phyloP scores from a whole-genome alignment of 2,329 filamentous ascomycete species.

The Coleophoma crateriformis region DNA sequence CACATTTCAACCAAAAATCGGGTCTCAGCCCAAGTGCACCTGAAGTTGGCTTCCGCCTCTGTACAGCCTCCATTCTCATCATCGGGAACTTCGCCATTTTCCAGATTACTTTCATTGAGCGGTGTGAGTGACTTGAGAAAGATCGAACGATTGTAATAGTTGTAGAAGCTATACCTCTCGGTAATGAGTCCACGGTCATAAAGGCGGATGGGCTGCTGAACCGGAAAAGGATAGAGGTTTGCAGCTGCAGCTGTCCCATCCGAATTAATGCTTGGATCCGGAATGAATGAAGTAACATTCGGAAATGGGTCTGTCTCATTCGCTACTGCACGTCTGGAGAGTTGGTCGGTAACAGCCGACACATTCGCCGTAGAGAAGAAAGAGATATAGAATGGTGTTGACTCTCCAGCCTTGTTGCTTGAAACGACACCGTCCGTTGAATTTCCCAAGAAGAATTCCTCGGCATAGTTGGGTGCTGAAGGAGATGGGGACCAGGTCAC shows the following conservation, averaged over 20 bases:
- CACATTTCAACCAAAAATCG: conserved; percentile 61
- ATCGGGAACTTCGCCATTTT: conserved; percentile 34
- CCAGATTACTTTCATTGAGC: conserved; percentile 36
- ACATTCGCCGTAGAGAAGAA: conserved; percentile 47
- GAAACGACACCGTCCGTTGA: conserved; percentile 71
- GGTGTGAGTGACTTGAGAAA: conserved; percentile 61
- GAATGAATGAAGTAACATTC: conserved; percentile 51
- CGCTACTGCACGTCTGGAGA: conserved; percentile 8
- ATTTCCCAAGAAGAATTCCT: conserved; percentile 78
- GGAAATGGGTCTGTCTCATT: conserved; percentile 15
- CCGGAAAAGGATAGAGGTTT: conserved; percentile 63
- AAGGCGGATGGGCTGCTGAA: conserved; percentile 74
- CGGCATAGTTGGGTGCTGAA: conserved; percentile 39
- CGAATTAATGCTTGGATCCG: conserved; percentile 52
- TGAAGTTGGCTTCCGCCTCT: conserved; percentile 45
- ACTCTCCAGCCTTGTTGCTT: conserved; percentile 70
- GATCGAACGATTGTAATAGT: conserved; percentile 82
- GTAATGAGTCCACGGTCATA: conserved; percentile 75
- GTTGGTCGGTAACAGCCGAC: conserved; percentile 20
- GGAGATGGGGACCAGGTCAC: conserved; percentile 37
- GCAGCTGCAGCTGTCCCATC: conserved; percentile 72
- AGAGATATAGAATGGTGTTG: conserved; percentile 84
- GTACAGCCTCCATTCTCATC: conserved; percentile 51
- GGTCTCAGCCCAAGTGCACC: conserved; percentile 55
- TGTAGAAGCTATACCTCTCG: conserved; percentile 94